Evolutionary conservation across 331 rosid species (phyloP).

Genomic region (Malus hybrid): DNA sequence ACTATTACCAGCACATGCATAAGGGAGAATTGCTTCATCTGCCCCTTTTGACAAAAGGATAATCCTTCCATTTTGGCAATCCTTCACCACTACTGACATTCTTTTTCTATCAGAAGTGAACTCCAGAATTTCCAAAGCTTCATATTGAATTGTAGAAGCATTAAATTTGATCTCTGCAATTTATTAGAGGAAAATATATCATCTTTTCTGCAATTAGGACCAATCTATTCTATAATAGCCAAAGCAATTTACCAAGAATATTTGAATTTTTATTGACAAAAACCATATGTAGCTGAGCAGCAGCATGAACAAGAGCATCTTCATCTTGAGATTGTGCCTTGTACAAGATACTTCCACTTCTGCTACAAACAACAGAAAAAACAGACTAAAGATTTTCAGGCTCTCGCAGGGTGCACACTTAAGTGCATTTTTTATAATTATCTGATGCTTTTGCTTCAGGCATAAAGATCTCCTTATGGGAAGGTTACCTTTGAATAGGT

Average conservation of each 20-base stretch:
- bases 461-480: not conserved
- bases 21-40: slow-evolving; percentile 92
- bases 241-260: slow-evolving; percentile 49
- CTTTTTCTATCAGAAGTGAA: slow-evolving; percentile 97
- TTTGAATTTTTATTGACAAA: slow-evolving; percentile 64
- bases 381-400: slow-evolving; percentile 8
- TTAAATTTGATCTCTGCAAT: slow-evolving; percentile 85
- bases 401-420: not conserved
- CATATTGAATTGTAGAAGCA: slow-evolving; percentile 57
- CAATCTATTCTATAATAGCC: slow-evolving; percentile 15
- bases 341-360: slow-evolving; percentile 75
- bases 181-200: slow-evolving; percentile 11
- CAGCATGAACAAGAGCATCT: slow-evolving; percentile 97
- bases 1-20: slow-evolving; percentile 54
- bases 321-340: slow-evolving; percentile 99
- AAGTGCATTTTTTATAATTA: not conserved
- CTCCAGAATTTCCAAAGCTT: slow-evolving; percentile 86
- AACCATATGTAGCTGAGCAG: slow-evolving; percentile 81
- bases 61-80: slow-evolving; percentile 83
- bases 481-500: slow-evolving; percentile 70
- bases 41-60: slow-evolving; percentile 91
- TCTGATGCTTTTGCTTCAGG: not conserved
- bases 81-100: slow-evolving; percentile 87
- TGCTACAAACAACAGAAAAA: slow-evolving; percentile 42
- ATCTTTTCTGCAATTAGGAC: slow-evolving; percentile 15